These are phyloP conservation scores for Colletotrichum liaoningense DNA, from an alignment of 2,329 filamentous ascomycete genomes.

Conservation along the genomic window DNA sequence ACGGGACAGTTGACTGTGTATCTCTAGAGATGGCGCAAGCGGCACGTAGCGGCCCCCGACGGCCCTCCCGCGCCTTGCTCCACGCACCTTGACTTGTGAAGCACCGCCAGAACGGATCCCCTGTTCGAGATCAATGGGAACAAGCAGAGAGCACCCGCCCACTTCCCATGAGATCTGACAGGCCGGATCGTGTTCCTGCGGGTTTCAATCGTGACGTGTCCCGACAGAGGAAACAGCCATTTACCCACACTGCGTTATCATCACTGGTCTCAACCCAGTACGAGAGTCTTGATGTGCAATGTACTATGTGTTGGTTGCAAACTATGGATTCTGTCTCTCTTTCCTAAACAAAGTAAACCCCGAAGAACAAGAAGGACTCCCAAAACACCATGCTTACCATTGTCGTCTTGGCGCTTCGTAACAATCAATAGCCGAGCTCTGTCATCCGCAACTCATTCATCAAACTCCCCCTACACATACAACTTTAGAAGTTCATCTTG, in stretches of 20 bases:
- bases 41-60: slow-evolving; percentile 1
- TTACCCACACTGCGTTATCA: slow-evolving; percentile 4
- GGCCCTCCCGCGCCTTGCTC: background rate
- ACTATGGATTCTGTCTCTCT: slow-evolving; percentile 13
- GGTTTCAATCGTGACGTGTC: slow-evolving; percentile 19
- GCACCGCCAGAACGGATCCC: background rate
- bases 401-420: slow-evolving; percentile 19
- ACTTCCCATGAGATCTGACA: slow-evolving; percentile 9
- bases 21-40: background rate
- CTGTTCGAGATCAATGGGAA: slow-evolving; percentile 4
- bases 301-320: background rate
- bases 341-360: slow-evolving; percentile 6
- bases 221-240: background rate
- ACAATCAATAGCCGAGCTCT: background rate
- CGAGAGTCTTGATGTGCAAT: background rate
- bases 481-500: slow-evolving; percentile 52
- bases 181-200: background rate
- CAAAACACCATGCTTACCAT: slow-evolving; percentile 36
- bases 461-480: too few relatives aligned
- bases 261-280: slow-evolving; percentile 8
- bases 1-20: background rate
- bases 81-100: background rate
- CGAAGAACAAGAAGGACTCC: slow-evolving; percentile 29
- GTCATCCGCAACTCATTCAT: background rate
- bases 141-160: background rate